Evolutionary conservation across 139 green algal species (phyloP).

Genomic region (Haematococcus lacustris): DNA sequence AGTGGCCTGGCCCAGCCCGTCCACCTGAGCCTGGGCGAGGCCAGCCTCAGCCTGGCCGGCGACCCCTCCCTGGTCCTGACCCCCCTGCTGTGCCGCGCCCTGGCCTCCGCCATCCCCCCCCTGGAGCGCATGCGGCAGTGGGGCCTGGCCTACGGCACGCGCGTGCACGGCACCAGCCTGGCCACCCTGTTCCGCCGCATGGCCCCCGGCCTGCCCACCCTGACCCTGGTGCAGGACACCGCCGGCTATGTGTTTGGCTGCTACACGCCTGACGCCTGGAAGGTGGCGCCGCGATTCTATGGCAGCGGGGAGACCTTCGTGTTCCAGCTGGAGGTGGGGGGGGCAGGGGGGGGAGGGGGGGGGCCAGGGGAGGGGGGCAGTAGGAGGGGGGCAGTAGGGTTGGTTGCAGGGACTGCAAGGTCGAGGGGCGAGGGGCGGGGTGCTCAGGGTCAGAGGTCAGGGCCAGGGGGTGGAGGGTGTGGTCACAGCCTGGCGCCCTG

Average conservation of each 20-base stretch:
- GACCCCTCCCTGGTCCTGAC: constrained; percentile 14
- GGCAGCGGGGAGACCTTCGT: constrained; percentile 78
- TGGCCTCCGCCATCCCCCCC: constrained; percentile 15
- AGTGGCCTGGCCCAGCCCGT: constrained; percentile 2
- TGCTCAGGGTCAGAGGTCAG: too few relatives aligned
- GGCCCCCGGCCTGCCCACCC: constrained; percentile 12
- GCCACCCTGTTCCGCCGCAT: constrained; percentile 52
- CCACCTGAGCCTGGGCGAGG: background rate
- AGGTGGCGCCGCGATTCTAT: constrained; percentile 58
- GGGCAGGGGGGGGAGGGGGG: too few relatives aligned
- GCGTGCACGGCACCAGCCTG: constrained; percentile 58
- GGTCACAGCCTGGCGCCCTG: too few relatives aligned
- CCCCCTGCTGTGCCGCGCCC: background rate
- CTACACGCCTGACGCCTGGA: constrained; percentile 67
- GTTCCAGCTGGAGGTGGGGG: constrained; percentile 61
- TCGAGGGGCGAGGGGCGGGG: too few relatives aligned
- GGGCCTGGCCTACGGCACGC: constrained; percentile 23
- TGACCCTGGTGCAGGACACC: constrained; percentile 38
- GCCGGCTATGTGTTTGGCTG: constrained; percentile 63
- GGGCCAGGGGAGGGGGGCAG: too few relatives aligned
- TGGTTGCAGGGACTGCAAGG: too few relatives aligned
- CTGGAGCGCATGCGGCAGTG: constrained; percentile 24
- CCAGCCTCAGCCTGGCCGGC: constrained; percentile 5
- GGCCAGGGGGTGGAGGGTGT: too few relatives aligned
- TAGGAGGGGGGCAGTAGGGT: too few relatives aligned